Percentiles rank a stretch among this genome's conserved stretches.
Conservation (phyloP, 108 stramenopile species). For the Craspedostauros australis region DNA sequence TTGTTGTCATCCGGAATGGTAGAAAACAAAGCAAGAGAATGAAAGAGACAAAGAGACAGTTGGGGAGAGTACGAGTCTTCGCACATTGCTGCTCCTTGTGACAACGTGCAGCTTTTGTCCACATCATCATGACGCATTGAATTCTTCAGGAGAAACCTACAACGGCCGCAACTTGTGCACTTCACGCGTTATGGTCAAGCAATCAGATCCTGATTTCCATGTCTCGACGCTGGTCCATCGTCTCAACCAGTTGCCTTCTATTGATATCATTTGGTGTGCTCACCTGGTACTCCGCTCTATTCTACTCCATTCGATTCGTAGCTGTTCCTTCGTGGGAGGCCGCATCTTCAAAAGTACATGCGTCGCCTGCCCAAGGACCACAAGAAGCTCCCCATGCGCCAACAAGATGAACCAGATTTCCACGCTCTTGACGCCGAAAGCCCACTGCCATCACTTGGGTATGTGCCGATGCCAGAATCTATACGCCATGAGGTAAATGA, state of each 20-base stretch:
- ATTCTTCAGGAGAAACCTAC: no score
- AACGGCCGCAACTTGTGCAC: not conserved
- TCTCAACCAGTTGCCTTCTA: no score
- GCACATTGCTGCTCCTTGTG: not conserved
- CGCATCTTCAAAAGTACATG: slow-evolving; percentile 36
- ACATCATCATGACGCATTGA: slow-evolving; percentile 12
- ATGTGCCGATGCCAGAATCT: no score
- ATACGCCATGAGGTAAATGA: no score
- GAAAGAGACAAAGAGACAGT: no score
- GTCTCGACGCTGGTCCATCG: no score
- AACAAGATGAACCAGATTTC: slow-evolving; percentile 67
- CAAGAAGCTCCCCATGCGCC: slow-evolving; percentile 44
- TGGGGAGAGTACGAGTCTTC: no score
- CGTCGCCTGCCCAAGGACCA: slow-evolving; percentile 36
- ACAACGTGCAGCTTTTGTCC: not conserved
- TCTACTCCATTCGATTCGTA: slow-evolving; percentile 18
- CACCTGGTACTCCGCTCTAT: slow-evolving; percentile 9
- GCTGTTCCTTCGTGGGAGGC: slow-evolving; percentile 35
- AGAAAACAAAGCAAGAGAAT: no score
- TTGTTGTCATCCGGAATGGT: no score
- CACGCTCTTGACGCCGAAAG: slow-evolving; percentile 36
- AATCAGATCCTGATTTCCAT: no score
- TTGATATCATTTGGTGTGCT: slow-evolving; percentile 14
- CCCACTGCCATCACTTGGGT: slow-evolving; percentile 39
- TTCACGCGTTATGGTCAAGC: no score